Percentiles rank a stretch among this genome's conserved stretches.
These are phyloP conservation scores for Schizophyllum commune DNA, from an alignment of 1,284 basidiomycete genomes.

Conservation along the genomic window DNA sequence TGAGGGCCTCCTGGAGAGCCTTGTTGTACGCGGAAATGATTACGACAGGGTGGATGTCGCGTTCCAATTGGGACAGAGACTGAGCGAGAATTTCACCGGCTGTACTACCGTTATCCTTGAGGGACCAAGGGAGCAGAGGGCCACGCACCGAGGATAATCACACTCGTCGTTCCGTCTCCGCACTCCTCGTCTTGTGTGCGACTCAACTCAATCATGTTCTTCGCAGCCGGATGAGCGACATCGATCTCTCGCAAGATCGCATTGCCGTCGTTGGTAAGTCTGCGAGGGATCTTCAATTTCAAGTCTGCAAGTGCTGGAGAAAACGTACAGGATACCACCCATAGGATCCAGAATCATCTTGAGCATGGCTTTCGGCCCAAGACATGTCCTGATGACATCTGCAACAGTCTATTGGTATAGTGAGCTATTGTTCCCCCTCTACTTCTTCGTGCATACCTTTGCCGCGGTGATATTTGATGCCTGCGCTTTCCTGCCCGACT, in stretches of 20 bases:
- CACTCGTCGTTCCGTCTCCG: conserved; percentile 95
- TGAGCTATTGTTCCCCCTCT: background rate
- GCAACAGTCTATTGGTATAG: conserved; percentile 72
- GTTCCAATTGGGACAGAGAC: conserved; percentile 86
- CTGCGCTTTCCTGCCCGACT: conserved; percentile 93
- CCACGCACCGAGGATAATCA: conserved; percentile 86
- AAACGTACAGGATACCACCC: conserved; percentile 86
- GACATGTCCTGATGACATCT: conserved; percentile 97
- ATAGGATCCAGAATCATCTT: conserved; percentile 99
- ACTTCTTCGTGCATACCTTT: conserved; percentile 52
- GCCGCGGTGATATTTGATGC: conserved; percentile 96
- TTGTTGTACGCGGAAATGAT: conserved; percentile 98
- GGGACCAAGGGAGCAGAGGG: background rate
- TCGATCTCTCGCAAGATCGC: conserved; percentile 97
- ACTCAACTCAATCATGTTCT: conserved; percentile 98
- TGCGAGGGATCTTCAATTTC: conserved; percentile 22
- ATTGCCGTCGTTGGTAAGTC: conserved; percentile 96
- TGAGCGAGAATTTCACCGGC: conserved; percentile 99
- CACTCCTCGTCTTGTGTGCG: conserved; percentile 98
- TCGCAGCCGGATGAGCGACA: conserved; percentile 96
- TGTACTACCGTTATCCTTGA: conserved; percentile 21
- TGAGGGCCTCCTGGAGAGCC: conserved; percentile 86
- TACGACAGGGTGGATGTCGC: conserved; percentile 97
- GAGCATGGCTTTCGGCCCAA: conserved; percentile 96
- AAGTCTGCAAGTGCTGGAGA: background rate